Conservation (phyloP, 441 rosid species). For the Lepidium campestre region DNA sequence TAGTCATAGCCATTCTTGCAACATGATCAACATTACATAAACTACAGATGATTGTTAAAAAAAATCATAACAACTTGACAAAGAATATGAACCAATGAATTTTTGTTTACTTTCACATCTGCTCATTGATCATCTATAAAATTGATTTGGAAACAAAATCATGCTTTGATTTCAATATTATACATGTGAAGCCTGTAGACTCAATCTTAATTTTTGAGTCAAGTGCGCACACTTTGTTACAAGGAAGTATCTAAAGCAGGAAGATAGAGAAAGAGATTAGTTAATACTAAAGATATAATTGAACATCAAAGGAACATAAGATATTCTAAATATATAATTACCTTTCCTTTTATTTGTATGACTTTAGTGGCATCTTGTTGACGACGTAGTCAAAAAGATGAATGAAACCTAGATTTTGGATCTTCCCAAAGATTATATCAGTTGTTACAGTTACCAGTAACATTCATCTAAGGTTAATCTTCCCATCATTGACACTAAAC, state of each 20-base stretch:
- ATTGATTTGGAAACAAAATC: too few species aligned
- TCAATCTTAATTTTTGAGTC: conserved; percentile 43
- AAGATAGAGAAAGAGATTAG: background rate
- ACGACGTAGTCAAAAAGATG: conserved; percentile 64
- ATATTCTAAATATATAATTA: conserved; percentile 9
- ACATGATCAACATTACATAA: conserved; percentile 66
- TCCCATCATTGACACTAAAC: conserved; percentile 76
- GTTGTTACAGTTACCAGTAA: conserved; percentile 51
- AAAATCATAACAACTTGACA: too few species aligned
- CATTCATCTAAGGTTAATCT: conserved; percentile 50
- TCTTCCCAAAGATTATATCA: conserved; percentile 58
- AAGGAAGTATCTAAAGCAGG: conserved; percentile 50
- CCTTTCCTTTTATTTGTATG: conserved; percentile 67
- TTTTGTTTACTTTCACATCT: too few species aligned
- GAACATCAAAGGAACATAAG: too few species aligned
- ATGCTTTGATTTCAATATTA: conserved; percentile 63
- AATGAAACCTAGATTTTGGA: conserved; percentile 63
- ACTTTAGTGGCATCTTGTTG: conserved; percentile 72
- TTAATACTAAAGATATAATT: background rate
- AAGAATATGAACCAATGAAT: too few species aligned
- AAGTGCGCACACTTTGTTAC: conserved; percentile 70
- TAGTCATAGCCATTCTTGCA: conserved; percentile 81
- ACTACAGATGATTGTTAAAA: background rate
- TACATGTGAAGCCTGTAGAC: conserved; percentile 19
- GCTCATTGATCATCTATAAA: too few species aligned